Evolutionary conservation across 2,329 filamentous ascomycete species (phyloP).

Genomic region (Tothia fuscella): DNA sequence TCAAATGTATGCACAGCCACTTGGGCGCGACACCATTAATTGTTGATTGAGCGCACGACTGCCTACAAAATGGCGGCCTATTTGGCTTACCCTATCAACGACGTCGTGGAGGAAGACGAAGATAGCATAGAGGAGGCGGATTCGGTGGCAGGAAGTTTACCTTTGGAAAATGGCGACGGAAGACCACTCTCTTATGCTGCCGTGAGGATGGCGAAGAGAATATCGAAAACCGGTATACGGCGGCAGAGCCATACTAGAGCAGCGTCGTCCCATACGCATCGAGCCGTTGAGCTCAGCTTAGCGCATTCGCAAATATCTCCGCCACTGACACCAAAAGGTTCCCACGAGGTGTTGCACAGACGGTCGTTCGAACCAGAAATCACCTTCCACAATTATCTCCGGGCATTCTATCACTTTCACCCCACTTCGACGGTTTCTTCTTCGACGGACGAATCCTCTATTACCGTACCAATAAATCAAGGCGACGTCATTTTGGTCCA

Average conservation of each 20-base stretch:
- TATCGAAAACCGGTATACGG: neutral
- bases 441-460: constrained; percentile 49
- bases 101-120: neutral
- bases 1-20: neutral
- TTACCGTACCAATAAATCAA: constrained; percentile 78
- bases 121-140: constrained; percentile 4
- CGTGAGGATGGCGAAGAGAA: neutral
- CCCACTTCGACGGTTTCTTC: constrained; percentile 67
- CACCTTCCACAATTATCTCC: constrained; percentile 85
- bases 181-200: neutral
- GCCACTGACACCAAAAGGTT: constrained; percentile 60
- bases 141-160: constrained; percentile 1
- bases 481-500: constrained; percentile 91
- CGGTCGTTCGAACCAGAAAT: constrained; percentile 43
- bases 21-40: neutral
- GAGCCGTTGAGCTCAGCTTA: neutral
- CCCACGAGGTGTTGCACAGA: constrained; percentile 36
- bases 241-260: neutral
- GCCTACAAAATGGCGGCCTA: neutral
- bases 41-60: neutral
- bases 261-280: neutral
- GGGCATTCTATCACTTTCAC: constrained; percentile 87
- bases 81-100: neutral
- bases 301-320: constrained; percentile 53
- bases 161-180: neutral